phyloP scores from a whole-genome alignment of 805 yeast species.

The Saccharomycodes ludwigii region DNA sequence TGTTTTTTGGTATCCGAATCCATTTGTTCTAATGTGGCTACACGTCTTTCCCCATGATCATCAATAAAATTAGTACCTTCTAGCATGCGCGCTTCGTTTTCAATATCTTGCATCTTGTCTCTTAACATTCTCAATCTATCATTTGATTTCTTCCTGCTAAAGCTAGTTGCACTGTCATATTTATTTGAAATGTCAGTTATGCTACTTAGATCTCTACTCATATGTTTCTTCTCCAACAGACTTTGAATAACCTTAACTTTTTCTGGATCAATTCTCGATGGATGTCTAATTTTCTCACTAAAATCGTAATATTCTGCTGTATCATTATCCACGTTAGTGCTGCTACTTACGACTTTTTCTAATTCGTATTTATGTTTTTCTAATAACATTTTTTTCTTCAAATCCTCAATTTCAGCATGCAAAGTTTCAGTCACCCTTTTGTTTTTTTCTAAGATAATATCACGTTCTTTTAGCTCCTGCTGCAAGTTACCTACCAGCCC shows the following conservation, averaged over 20 bases:
- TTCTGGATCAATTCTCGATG: slow-evolving; percentile 18
- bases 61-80: slow-evolving; percentile 81
- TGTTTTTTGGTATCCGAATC: slow-evolving; percentile 2
- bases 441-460: slow-evolving; percentile 47
- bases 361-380: slow-evolving; percentile 69
- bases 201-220: slow-evolving; percentile 7
- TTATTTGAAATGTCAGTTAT: slow-evolving; percentile 16
- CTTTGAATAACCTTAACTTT: slow-evolving; percentile 17
- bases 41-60: slow-evolving; percentile 24
- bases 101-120: slow-evolving; percentile 75
- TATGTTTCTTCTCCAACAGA: slow-evolving; percentile 23
- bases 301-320: slow-evolving; percentile 4
- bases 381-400: slow-evolving; percentile 42
- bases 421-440: slow-evolving; percentile 52
- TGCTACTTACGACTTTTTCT: slow-evolving; percentile 54
- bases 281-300: slow-evolving; percentile 3
- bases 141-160: slow-evolving; percentile 47
- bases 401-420: slow-evolving; percentile 53
- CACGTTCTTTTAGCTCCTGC: slow-evolving; percentile 59
- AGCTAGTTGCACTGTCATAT: slow-evolving; percentile 21
- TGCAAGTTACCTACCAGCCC: slow-evolving; percentile 64
- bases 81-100: slow-evolving; percentile 70
- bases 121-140: slow-evolving; percentile 62
- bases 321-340: slow-evolving; percentile 15
- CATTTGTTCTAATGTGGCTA: slow-evolving; percentile 10